phyloP scores from a whole-genome alignment of 202 grass and related monocot species.

The Schoenoplectus tabernaemontani region DNA sequence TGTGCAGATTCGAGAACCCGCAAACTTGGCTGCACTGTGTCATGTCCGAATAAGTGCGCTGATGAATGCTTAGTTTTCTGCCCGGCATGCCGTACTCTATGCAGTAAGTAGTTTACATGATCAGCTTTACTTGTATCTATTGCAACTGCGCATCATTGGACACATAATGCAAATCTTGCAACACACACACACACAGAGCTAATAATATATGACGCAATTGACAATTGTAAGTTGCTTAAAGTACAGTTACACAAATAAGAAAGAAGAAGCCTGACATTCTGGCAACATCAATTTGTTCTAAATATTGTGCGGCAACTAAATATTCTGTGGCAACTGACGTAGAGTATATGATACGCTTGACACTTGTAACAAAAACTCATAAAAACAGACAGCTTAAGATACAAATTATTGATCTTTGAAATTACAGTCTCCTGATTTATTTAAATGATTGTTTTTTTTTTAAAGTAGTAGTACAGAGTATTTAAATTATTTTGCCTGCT shows the following conservation, averaged over 20 bases:
- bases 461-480: too few species aligned
- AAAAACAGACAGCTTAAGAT: neutral
- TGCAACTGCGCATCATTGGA: neutral
- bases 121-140: neutral
- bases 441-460: too few species aligned
- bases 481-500: too few species aligned
- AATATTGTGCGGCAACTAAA: neutral
- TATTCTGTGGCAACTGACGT: neutral
- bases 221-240: neutral
- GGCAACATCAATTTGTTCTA: neutral
- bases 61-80: conserved; percentile 21
- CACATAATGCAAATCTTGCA: neutral
- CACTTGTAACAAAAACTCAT: neutral
- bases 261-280: neutral
- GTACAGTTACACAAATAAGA: neutral
- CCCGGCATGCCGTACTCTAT: neutral
- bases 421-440: neutral
- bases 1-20: neutral
- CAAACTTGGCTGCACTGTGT: neutral
- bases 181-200: too few species aligned
- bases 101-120: conserved; percentile 13
- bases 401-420: neutral
- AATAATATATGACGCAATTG: too few species aligned
- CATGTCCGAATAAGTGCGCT: neutral
- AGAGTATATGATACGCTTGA: neutral